A percentile compares a stretch with the other conserved stretches of the same genome.
Evolutionary conservation across 805 yeast genomes (phyloP).

Genomic region (Candida germanica): DNA sequence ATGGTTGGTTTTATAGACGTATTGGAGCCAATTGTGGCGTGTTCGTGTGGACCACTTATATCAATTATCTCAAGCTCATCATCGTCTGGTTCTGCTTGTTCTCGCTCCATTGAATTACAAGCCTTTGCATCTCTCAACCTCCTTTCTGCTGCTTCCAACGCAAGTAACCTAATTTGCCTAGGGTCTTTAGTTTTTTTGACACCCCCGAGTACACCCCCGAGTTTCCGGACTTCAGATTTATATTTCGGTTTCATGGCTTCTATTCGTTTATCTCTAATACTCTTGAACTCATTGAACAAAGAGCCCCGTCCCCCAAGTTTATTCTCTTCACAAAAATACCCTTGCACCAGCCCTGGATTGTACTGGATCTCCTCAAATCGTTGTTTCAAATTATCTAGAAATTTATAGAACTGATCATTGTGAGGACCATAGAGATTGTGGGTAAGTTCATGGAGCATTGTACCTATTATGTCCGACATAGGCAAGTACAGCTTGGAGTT

Average conservation of each 20-base stretch:
- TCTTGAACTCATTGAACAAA: conserved; percentile 15
- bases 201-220: conserved; percentile 17
- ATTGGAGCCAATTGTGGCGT: neutral
- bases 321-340: conserved; percentile 48
- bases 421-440: conserved; percentile 84
- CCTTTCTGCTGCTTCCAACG: conserved; percentile 61
- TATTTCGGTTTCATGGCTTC: conserved; percentile 40
- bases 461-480: conserved; percentile 65
- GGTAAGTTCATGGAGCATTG: conserved; percentile 83
- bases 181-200: neutral
- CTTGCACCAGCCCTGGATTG: conserved; percentile 32
- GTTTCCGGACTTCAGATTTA: conserved; percentile 36
- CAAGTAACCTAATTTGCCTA: conserved; percentile 37
- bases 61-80: conserved; percentile 43
- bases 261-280: conserved; percentile 37
- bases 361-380: conserved; percentile 45
- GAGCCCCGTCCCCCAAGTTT: conserved; percentile 36
- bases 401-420: conserved; percentile 63
- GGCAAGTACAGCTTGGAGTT: conserved; percentile 58
- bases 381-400: conserved; percentile 57
- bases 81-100: conserved; percentile 34
- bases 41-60: conserved; percentile 12
- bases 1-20: too few relatives aligned
- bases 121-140: conserved; percentile 51
- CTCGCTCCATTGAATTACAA: conserved; percentile 31